Percentiles rank a stretch among this genome's conserved stretches.
Conservation (phyloP, 2,329 filamentous ascomycete genomes). For the Camillea tinctor region DNA sequence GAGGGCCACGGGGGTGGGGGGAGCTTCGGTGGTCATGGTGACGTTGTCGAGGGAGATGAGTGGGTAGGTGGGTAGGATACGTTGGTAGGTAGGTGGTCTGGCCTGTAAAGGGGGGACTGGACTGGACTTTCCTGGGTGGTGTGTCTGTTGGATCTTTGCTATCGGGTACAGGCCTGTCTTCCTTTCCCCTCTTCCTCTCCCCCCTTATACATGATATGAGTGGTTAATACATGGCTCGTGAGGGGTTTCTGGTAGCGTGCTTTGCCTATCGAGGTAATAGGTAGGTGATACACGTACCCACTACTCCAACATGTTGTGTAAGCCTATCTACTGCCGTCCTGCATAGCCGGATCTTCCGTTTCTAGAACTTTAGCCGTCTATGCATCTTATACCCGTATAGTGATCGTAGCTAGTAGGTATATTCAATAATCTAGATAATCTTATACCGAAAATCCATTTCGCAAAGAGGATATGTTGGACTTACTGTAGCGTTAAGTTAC, state of each 20-base stretch:
- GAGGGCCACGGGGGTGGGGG: slow-evolving; percentile 35
- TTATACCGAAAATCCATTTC: too few species aligned
- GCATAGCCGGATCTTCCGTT: not conserved
- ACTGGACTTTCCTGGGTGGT: not conserved
- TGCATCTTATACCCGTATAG: not conserved
- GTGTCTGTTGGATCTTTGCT: not conserved
- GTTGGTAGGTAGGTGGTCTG: not conserved
- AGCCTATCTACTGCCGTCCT: not conserved
- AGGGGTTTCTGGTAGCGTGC: not conserved
- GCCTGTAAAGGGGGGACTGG: too few species aligned
- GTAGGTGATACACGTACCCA: not conserved
- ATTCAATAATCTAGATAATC: too few species aligned
- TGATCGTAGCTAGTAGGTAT: too few species aligned
- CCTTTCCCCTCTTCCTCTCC: not conserved
- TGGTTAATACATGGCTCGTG: not conserved
- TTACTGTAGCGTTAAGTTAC: too few species aligned
- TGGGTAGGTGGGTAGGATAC: not conserved
- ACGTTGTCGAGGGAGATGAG: not conserved
- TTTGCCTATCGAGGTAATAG: not conserved
- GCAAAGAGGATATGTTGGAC: too few species aligned
- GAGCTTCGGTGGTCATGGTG: slow-evolving; percentile 6
- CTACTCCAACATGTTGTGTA: not conserved
- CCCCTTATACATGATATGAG: not conserved
- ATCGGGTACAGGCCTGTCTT: not conserved
- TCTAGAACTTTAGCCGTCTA: not conserved